phyloP scores from a whole-genome alignment of 2,329 filamentous ascomycete genomes.

The Berkeleyomyces basicola region DNA sequence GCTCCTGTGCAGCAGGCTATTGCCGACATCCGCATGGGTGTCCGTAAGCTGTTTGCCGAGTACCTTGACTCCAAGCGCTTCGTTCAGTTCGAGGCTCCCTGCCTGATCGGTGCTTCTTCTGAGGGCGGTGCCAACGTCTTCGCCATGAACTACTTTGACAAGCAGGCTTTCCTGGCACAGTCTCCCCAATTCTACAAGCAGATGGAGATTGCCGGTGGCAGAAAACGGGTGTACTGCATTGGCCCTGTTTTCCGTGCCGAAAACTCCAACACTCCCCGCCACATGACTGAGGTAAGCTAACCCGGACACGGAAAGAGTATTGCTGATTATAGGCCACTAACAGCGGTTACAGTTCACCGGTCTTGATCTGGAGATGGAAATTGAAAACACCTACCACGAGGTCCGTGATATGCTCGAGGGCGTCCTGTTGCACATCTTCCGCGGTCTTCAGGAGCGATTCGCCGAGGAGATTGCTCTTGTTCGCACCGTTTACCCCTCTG shows the following conservation, averaged over 20 bases:
- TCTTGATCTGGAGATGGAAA: constrained; percentile 82
- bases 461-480: constrained; percentile 56
- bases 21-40: constrained; percentile 34
- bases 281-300: constrained; percentile 49
- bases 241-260: constrained; percentile 77
- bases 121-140: constrained; percentile 93
- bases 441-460: constrained; percentile 50
- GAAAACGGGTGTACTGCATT: constrained; percentile 63
- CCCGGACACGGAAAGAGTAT: constrained; percentile 10
- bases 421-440: constrained; percentile 65
- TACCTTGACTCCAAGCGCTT: constrained; percentile 65
- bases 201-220: constrained; percentile 62
- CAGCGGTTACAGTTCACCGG: constrained; percentile 47
- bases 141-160: constrained; percentile 73
- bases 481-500: constrained; percentile 57
- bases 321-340: neutral
- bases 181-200: constrained; percentile 81
- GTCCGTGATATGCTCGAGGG: constrained; percentile 56
- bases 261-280: constrained; percentile 66
- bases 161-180: constrained; percentile 64
- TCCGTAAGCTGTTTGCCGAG: constrained; percentile 55
- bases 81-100: constrained; percentile 74
- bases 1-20: constrained; percentile 84
- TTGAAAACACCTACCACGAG: constrained; percentile 61
- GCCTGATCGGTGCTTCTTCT: constrained; percentile 74